Percentiles rank a stretch among this genome's conserved stretches.
phyloP scores from a whole-genome alignment of 140 eudicot species.

The Anethum foeniculum region DNA sequence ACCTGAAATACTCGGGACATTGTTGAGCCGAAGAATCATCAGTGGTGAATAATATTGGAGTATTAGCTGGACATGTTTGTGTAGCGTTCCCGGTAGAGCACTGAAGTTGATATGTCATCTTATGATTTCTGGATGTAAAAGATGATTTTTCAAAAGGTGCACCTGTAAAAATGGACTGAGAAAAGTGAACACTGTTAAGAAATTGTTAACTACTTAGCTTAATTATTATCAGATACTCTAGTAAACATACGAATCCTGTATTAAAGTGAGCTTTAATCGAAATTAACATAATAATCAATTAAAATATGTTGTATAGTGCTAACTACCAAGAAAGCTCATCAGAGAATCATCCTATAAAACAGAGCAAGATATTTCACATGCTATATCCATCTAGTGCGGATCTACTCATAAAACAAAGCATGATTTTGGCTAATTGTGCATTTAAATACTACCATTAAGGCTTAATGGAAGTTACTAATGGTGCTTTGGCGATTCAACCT shows the following conservation, averaged over 20 bases:
- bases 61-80: constrained; percentile 2
- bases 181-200: not conserved
- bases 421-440: not conserved
- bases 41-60: not conserved
- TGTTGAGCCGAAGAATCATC: constrained; percentile 16
- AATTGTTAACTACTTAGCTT: not conserved
- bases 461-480: not conserved
- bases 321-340: not conserved
- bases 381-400: not conserved
- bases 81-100: not conserved
- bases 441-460: not conserved
- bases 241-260: no score
- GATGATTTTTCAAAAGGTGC: constrained; percentile 19
- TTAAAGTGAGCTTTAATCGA: no score
- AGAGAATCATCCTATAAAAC: not conserved
- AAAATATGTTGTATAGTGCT: not conserved
- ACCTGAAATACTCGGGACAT: constrained; percentile 78
- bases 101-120: not conserved
- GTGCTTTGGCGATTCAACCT: not conserved
- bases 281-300: not conserved
- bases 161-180: constrained; percentile 30
- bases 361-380: not conserved
- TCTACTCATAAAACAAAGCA: not conserved
- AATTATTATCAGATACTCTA: no score
- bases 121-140: not conserved